phyloP scores from a whole-genome alignment of 306 rosid species.

The Sechiopsis laciniata region DNA sequence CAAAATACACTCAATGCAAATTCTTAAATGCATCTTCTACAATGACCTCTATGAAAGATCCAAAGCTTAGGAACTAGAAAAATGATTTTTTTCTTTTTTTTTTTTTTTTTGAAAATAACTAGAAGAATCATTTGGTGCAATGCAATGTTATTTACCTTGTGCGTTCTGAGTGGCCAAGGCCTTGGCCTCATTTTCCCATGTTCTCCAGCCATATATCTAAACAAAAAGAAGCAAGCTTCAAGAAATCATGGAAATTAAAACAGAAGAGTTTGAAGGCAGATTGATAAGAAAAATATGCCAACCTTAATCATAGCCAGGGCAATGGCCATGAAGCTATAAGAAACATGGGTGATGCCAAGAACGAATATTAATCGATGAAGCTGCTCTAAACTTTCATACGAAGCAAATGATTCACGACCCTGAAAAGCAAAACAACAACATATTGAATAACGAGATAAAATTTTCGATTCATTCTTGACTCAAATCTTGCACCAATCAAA shows the following conservation, averaged over 20 bases:
- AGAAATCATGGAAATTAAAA: background rate
- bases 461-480: background rate
- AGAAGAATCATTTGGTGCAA: background rate
- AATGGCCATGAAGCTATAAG: slow-evolving; percentile 68
- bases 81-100: background rate
- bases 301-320: slow-evolving; percentile 85
- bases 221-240: slow-evolving; percentile 19
- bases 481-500: background rate
- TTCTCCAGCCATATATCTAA: slow-evolving; percentile 93
- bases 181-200: slow-evolving; percentile 87
- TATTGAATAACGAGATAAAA: background rate
- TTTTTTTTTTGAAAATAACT: no score
- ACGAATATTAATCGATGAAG: slow-evolving; percentile 82
- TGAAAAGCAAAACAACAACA: slow-evolving; percentile 28
- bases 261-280: slow-evolving; percentile 13
- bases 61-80: background rate
- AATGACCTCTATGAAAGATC: background rate
- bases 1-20: background rate
- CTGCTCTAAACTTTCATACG: slow-evolving; percentile 83
- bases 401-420: slow-evolving; percentile 87
- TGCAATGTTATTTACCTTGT: slow-evolving; percentile 38
- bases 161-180: slow-evolving; percentile 42
- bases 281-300: slow-evolving; percentile 19
- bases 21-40: background rate
- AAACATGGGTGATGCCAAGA: slow-evolving; percentile 75